phyloP scores from a whole-genome alignment of 768 basidiomycete genomes.

The Collybia sordida region DNA sequence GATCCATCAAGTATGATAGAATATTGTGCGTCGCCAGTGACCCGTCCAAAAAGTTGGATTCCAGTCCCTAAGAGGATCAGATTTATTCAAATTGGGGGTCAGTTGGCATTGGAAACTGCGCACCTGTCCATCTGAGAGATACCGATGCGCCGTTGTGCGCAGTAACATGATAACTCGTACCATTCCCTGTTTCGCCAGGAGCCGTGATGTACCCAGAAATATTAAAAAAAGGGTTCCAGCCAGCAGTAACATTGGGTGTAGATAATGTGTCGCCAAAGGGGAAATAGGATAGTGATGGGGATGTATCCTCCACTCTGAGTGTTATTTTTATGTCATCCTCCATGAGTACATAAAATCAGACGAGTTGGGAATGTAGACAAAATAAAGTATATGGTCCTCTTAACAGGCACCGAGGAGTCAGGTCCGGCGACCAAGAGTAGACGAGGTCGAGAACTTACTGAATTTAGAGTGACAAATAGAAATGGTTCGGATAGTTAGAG shows the following conservation, averaged over 20 bases:
- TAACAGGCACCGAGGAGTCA: background rate
- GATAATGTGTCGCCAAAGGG: constrained; percentile 60
- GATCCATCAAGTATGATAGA: constrained; percentile 52
- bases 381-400: background rate
- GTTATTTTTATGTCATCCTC: constrained; percentile 8
- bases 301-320: constrained; percentile 58
- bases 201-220: constrained; percentile 44
- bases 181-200: constrained; percentile 46
- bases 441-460: background rate
- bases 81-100: background rate
- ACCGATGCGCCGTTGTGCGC: constrained; percentile 55
- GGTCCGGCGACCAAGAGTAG: background rate
- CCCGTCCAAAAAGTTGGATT: constrained; percentile 58
- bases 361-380: no score
- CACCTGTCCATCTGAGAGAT: constrained; percentile 62
- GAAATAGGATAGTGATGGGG: constrained; percentile 59
- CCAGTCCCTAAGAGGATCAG: constrained; percentile 51
- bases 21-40: constrained; percentile 38
- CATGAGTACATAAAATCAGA: constrained; percentile 12
- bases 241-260: constrained; percentile 45
- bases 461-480: background rate
- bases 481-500: background rate
- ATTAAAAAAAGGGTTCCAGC: constrained; percentile 70
- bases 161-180: constrained; percentile 65
- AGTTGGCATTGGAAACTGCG: constrained; percentile 16